These are phyloP conservation scores for Drechslera avenae DNA, from an alignment of 2,329 filamentous ascomycete species.

Conservation along the genomic window DNA sequence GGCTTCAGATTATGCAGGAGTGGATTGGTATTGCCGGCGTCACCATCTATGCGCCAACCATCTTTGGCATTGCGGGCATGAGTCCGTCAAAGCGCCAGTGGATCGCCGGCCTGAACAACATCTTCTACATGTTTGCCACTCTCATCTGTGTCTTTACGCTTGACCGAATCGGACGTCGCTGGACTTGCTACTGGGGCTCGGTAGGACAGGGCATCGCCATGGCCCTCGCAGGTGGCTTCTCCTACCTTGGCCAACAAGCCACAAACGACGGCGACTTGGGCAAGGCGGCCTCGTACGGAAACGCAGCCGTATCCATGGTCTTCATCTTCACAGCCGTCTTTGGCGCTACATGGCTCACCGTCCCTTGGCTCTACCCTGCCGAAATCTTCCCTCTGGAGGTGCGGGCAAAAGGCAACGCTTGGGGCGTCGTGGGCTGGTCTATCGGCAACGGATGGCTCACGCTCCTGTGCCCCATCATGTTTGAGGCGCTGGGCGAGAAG, in stretches of 20 bases:
- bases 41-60: constrained; percentile 60
- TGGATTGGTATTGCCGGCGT: constrained; percentile 64
- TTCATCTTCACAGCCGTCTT: constrained; percentile 71
- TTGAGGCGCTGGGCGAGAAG: constrained; percentile 68
- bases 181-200: constrained; percentile 72
- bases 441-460: constrained; percentile 73
- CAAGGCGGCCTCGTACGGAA: constrained; percentile 61
- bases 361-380: constrained; percentile 66
- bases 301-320: constrained; percentile 71
- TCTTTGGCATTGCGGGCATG: constrained; percentile 72
- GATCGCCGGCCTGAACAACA: constrained; percentile 54
- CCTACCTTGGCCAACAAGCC: constrained; percentile 58
- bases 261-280: constrained; percentile 53
- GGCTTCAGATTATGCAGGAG: constrained; percentile 73
- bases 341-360: constrained; percentile 66
- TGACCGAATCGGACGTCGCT: constrained; percentile 70
- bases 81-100: constrained; percentile 54
- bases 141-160: constrained; percentile 72
- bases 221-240: constrained; percentile 69
- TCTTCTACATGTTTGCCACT: constrained; percentile 67
- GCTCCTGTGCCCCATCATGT: constrained; percentile 52
- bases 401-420: constrained; percentile 75
- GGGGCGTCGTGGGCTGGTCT: constrained; percentile 76
- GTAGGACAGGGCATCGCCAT: constrained; percentile 68
- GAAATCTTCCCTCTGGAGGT: constrained; percentile 76